phyloP scores from a whole-genome alignment of 1,284 basidiomycete genomes.

The Irpex sp. region DNA sequence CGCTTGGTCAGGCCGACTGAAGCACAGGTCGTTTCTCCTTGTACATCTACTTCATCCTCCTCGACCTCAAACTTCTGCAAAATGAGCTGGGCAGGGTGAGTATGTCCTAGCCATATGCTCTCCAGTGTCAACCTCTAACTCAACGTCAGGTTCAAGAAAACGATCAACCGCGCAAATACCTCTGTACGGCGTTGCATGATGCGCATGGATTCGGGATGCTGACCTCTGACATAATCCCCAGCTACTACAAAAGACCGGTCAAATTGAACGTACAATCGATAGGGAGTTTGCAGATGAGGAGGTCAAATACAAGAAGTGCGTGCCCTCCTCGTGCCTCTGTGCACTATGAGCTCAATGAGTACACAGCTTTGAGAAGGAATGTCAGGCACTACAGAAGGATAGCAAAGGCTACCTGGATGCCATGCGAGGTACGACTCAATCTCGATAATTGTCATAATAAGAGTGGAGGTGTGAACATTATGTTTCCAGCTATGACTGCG shows the following conservation, averaged over 20 bases:
- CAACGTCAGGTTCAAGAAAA: constrained; percentile 82
- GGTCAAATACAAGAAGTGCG: constrained; percentile 85
- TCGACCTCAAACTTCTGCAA: constrained; percentile 5
- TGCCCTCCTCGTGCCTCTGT: background rate
- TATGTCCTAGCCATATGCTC: background rate
- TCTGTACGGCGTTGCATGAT: constrained; percentile 45
- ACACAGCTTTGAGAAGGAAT: constrained; percentile 90
- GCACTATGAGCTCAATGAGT: constrained; percentile 5
- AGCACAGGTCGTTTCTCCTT: background rate
- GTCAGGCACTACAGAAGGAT: constrained; percentile 89
- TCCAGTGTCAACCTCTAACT: background rate
- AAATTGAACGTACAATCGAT: constrained; percentile 95
- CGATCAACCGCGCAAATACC: constrained; percentile 89
- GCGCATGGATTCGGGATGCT: constrained; percentile 10
- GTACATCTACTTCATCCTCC: background rate
- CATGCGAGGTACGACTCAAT: constrained; percentile 69
- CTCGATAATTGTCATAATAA: background rate
- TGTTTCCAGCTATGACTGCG: constrained; percentile 75
- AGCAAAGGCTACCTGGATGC: constrained; percentile 94
- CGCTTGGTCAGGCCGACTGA: background rate
- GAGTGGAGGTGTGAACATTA: background rate
- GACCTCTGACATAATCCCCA: constrained; percentile 27
- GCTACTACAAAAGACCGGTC: constrained; percentile 96
- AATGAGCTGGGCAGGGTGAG: constrained; percentile 52
- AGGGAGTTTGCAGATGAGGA: constrained; percentile 93